Base-by-base conservation (phyloP, 768 basidiomycete species). In the Leccinum boreale region DNA sequence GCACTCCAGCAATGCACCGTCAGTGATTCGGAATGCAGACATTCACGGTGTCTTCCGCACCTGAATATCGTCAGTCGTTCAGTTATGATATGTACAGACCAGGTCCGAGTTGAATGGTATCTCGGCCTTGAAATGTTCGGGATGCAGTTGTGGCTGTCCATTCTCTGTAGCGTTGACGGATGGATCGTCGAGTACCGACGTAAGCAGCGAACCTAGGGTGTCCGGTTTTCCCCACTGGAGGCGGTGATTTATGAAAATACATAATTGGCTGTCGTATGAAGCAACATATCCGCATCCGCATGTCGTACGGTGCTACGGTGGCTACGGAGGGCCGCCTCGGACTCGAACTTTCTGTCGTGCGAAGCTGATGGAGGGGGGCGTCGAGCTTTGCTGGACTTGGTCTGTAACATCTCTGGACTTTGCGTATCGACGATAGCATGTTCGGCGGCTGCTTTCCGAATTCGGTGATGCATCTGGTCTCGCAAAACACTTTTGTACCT, bases 1-100 rank as follows among this genome's bases (percentile, higher is more conserved):
- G 89, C 3, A 90, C 87, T 86, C 92, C 92, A 94, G 55, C 42
- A 24, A 36, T 29, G 17, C 4, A 49, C 17, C 48, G 29, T 57
- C 44, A 61, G 31, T 33, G 14, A 53, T 28, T 6, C 11, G 26
- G 26, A 31, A 45, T 45, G 36, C 11, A 42, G 17, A 35, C 36
- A 4, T 21, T 9, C 19, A 56, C 9, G 28, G 26, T 33, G 45
- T 29, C 33, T 52, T 9, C 49, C 77, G 54, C 64, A 87, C 89
- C 84, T 6, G 89, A 92, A 71, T 94, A 94, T 0, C 92, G 92
- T 91, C 92, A 94, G 67, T 92, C 90, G 65, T 93, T 92, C 64
- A 77, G 85, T 28, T 48, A 87, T 87, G 59, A 92, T 28, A 28
- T 28, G 28, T 84, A 65, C 85, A 87, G 61, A 90, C 74, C 53